These are phyloP conservation scores for Plasmodium cynomolgi DNA, from an alignment of 169 alveolate species.

Conservation along the genomic window DNA sequence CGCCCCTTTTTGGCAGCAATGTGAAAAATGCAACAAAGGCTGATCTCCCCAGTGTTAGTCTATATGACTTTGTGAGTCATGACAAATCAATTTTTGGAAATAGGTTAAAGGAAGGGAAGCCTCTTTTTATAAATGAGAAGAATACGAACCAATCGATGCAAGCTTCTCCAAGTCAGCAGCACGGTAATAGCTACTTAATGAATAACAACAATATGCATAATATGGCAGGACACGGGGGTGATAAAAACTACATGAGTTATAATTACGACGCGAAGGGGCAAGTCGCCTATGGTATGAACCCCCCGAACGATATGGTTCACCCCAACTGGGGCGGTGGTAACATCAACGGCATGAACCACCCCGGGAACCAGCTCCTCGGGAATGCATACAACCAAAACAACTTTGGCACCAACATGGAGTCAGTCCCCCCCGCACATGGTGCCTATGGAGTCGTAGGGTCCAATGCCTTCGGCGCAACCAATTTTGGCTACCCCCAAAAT, in stretches of 20 bases:
- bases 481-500: background rate
- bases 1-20: constrained; percentile 50
- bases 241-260: background rate
- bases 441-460: background rate
- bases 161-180: background rate
- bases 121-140: constrained; percentile 16
- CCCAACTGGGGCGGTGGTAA: background rate
- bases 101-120: constrained; percentile 49
- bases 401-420: background rate
- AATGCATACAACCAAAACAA: constrained; percentile 1
- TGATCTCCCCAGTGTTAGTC: constrained; percentile 2
- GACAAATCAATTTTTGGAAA: constrained; percentile 73
- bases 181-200: background rate
- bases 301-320: background rate
- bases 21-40: background rate
- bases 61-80: constrained; percentile 42
- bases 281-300: background rate
- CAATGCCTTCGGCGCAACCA: background rate
- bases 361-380: background rate
- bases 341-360: background rate
- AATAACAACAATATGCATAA: background rate
- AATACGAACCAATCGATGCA: background rate
- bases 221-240: background rate
- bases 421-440: background rate
- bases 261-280: background rate